Evolutionary conservation across 2,329 filamentous ascomycete species (phyloP).

Genomic region (Fusarium veterinarium): DNA sequence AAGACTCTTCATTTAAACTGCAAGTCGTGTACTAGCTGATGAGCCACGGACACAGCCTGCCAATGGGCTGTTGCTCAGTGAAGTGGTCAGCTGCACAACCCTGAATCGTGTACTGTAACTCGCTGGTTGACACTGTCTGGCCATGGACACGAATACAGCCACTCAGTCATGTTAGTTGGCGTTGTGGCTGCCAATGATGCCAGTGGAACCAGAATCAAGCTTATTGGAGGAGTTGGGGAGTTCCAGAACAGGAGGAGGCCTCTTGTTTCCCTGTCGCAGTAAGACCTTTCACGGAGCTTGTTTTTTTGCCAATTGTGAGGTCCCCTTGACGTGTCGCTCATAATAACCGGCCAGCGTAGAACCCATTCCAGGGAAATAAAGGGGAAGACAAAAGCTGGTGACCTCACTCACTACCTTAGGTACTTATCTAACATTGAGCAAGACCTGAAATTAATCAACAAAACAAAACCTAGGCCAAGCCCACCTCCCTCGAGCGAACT

Average conservation of each 20-base stretch:
- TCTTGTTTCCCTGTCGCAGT: slow-evolving; percentile 16
- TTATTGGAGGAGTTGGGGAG: slow-evolving; percentile 16
- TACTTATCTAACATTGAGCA: not conserved
- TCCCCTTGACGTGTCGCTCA: slow-evolving; percentile 25
- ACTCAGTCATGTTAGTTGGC: not conserved
- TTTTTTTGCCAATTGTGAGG: slow-evolving; percentile 1
- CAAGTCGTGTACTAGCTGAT: not conserved
- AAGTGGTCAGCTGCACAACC: not conserved
- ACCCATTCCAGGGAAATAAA: slow-evolving; percentile 29
- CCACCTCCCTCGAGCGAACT: slow-evolving; percentile 13
- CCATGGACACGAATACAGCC: not conserved
- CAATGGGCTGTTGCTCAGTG: not conserved
- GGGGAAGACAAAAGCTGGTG: slow-evolving; percentile 6
- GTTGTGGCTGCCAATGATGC: slow-evolving; percentile 7
- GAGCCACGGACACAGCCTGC: not conserved
- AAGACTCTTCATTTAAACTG: not conserved
- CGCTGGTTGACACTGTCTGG: not conserved
- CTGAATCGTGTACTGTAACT: slow-evolving; percentile 15
- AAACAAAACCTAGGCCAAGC: slow-evolving; percentile 10
- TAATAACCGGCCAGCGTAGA: slow-evolving; percentile 8
- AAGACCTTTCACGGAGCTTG: not conserved
- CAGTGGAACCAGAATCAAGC: slow-evolving; percentile 11
- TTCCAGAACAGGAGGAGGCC: slow-evolving; percentile 27
- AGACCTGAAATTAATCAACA: slow-evolving; percentile 2
- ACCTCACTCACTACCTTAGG: slow-evolving; percentile 24